Conservation (phyloP, 2,329 filamentous ascomycete genomes). For the Apiospora kogelbergensis region DNA sequence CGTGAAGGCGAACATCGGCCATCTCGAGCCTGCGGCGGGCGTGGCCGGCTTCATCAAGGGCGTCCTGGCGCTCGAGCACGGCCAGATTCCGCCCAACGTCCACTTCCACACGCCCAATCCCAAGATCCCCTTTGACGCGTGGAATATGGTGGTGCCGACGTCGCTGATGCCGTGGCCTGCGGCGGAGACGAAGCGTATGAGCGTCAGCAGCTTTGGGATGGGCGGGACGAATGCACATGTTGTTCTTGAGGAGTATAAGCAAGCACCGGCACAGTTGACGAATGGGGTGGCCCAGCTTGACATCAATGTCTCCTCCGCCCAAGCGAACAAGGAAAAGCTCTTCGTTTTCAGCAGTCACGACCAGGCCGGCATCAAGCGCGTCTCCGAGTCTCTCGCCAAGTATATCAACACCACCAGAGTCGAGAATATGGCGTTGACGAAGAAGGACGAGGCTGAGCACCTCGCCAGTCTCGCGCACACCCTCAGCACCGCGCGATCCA, state of each 20-base stretch:
- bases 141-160: neutral
- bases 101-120: constrained; percentile 31
- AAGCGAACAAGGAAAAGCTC: neutral
- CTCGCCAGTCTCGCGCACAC: neutral
- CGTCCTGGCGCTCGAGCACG: constrained; percentile 20
- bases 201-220: constrained; percentile 29
- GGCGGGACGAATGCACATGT: constrained; percentile 28
- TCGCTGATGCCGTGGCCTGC: constrained; percentile 18
- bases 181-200: constrained; percentile 19
- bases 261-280: too few relatives aligned
- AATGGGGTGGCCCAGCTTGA: too few relatives aligned
- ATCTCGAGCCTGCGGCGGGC: constrained; percentile 27
- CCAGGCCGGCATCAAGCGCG: neutral
- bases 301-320: too few relatives aligned
- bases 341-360: neutral
- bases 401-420: constrained; percentile 8
- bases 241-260: constrained; percentile 15
- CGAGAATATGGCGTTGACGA: too few relatives aligned
- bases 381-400: too few relatives aligned
- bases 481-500: neutral
- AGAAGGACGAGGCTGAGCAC: neutral
- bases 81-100: constrained; percentile 29
- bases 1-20: constrained; percentile 27
- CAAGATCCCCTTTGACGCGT: neutral
- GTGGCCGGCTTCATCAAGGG: constrained; percentile 28